Percentiles rank a stretch among this genome's conserved stretches.
Conservation (phyloP, 148 eudicot genomes). For the Rhododendron molle region DNA sequence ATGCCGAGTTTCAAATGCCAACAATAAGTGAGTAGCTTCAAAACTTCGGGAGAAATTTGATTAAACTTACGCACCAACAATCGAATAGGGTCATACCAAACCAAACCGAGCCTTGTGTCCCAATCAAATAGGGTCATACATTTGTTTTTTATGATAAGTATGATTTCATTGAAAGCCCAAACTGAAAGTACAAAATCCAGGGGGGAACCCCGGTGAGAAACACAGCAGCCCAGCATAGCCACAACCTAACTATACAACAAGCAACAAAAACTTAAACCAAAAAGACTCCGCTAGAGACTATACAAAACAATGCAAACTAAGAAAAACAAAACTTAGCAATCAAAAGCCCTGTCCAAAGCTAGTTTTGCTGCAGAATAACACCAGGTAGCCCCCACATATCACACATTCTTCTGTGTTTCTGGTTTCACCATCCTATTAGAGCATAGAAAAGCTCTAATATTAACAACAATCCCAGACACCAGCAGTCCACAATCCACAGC, state of each 20-base stretch:
- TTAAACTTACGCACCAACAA: background rate
- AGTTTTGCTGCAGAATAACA: background rate
- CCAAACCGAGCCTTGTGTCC: too few species aligned
- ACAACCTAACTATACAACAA: background rate
- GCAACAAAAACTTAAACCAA: background rate
- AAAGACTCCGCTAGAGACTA: background rate
- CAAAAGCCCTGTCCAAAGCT: background rate
- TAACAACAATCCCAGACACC: background rate
- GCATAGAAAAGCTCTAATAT: background rate
- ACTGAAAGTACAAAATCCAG: background rate
- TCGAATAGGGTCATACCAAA: background rate
- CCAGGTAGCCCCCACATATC: background rate
- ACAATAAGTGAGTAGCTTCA: constrained; percentile 9
- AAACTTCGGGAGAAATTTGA: background rate
- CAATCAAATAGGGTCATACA: background rate
- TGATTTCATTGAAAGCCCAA: background rate
- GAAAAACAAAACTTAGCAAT: background rate
- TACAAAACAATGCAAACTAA: background rate
- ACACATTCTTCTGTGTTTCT: background rate
- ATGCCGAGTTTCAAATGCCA: constrained; percentile 7
- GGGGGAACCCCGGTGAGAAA: background rate
- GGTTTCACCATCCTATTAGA: background rate
- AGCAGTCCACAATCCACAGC: background rate
- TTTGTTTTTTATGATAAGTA: background rate
- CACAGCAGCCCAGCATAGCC: background rate